Base-by-base conservation (phyloP, 1,284 basidiomycete species). In the Trichosporon sp. region DNA sequence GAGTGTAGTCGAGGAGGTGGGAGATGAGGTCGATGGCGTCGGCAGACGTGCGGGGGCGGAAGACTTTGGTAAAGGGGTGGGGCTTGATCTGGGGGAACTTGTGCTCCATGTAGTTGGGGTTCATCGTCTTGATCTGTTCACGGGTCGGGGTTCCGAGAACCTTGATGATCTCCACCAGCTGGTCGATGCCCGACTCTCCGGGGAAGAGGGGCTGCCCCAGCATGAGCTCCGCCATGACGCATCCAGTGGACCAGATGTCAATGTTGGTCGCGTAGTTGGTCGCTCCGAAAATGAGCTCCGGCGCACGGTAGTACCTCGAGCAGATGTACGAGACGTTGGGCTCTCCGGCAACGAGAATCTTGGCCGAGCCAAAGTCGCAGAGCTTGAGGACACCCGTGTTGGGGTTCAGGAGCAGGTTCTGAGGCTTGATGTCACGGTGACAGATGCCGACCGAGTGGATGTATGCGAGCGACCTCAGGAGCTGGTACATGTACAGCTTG, bases 251-350 rank as follows among this genome's bases (percentile, higher is more conserved):
- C 96, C 96, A 99, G 80, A 99, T 96, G 85, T 99, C 95, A 80
- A 99, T 99, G 85, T 98, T 98, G 78, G 96, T 99, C n/a, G 96
- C 98, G 88, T 99, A 99, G 88, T 99, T 99, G 73, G 97, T 99
- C 46, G 96, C 96, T 68, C 96, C 96, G 83, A 99, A 99, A 84
- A 99, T 99, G 83, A 99, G 90, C 86, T 99, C 96, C 26, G 96
- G 97, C 67, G 96, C 97, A 78, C 96, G 91, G 87, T 99, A 99
- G 88, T 99, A 99, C 83, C 96, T 89, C 77, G 96, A 99, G 87
- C 96, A 99, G 83, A 99, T 99, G 86, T 99, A 99, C 86, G 92
- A 94, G 85, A 99, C 96, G 85, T 99, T 99, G 73, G 96, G 97
- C 84, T 99, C 96, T 71, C 96, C 96, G 12, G 94, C 91, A 61